These are phyloP conservation scores for Euphorbia lathyris DNA, from an alignment of 345 rosid genomes.

Conservation along the genomic window DNA sequence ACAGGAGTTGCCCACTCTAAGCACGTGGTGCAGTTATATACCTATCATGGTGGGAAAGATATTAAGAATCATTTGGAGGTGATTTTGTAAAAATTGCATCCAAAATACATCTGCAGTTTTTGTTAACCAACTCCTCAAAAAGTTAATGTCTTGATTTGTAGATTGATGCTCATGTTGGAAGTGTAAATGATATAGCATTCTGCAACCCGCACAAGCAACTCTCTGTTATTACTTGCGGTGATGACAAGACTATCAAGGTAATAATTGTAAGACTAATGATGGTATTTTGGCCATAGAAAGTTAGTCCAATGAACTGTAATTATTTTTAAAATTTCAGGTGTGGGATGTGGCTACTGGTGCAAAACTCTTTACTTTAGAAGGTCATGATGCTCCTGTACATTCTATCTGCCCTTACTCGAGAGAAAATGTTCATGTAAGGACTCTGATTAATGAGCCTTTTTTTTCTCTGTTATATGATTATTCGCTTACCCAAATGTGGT, in stretches of 20 bases:
- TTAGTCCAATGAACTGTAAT: background rate
- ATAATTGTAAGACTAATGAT: background rate
- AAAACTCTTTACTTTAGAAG: slow-evolving; percentile 58
- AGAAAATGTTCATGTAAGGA: slow-evolving; percentile 50
- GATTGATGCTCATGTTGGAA: slow-evolving; percentile 78
- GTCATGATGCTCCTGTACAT: slow-evolving; percentile 69
- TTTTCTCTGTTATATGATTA: background rate
- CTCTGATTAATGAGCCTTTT: slow-evolving; percentile 12
- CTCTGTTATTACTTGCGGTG: slow-evolving; percentile 70
- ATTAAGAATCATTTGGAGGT: slow-evolving; percentile 42
- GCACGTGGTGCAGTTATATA: slow-evolving; percentile 39
- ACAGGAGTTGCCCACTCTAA: slow-evolving; percentile 50
- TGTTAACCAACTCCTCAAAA: background rate
- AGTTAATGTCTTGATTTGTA: slow-evolving; percentile 22
- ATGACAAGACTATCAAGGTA: slow-evolving; percentile 77
- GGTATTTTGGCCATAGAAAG: background rate
- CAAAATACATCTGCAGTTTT: background rate
- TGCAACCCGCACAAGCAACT: slow-evolving; percentile 46
- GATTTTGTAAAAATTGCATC: background rate
- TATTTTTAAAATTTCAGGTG: slow-evolving; percentile 37
- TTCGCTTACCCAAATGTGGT: slow-evolving; percentile 5
- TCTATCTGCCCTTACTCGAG: slow-evolving; percentile 65
- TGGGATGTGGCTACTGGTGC: slow-evolving; percentile 57
- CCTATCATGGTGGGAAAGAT: slow-evolving; percentile 21
- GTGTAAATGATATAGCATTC: slow-evolving; percentile 78